A percentile compares a stretch with the other conserved stretches of the same genome.
Evolutionary conservation across 2,329 filamentous ascomycete genomes (phyloP).

Genomic region (Penicillium griseofulvum): DNA sequence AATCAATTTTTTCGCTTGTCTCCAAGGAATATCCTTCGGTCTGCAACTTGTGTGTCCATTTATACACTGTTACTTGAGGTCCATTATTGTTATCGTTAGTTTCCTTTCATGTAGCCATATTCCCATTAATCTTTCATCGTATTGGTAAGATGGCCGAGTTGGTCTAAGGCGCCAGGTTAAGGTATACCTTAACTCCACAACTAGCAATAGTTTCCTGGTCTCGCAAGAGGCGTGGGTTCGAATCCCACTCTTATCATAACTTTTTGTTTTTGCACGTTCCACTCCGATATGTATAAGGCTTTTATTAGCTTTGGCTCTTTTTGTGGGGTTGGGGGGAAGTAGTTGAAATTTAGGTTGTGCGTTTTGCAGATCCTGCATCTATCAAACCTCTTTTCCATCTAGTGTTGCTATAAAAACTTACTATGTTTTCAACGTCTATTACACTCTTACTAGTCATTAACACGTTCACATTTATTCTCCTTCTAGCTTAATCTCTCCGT

Average conservation of each 20-base stretch:
- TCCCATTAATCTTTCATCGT: accelerated
- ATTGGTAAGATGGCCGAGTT: slow-evolving; percentile 33
- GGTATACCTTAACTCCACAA: slow-evolving; percentile 25
- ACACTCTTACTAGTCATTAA: neutral
- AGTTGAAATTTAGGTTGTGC: neutral
- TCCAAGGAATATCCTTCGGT: too few species aligned
- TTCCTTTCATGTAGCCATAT: neutral
- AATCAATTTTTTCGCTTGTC: too few species aligned
- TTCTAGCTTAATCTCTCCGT: neutral
- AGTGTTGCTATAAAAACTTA: neutral
- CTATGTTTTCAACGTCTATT: too few species aligned
- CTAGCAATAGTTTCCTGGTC: slow-evolving; percentile 11
- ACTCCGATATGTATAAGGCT: neutral
- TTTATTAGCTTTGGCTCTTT: neutral
- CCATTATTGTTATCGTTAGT: too few species aligned
- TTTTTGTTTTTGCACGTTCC: neutral
- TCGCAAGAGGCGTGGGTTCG: slow-evolving; percentile 8
- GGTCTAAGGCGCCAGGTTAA: slow-evolving; percentile 35
- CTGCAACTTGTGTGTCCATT: too few species aligned
- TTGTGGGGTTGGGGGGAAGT: neutral
- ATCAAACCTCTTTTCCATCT: too few species aligned
- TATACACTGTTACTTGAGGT: too few species aligned
- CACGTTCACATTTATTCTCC: neutral
- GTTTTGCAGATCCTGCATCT: neutral
- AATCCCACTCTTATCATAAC: slow-evolving; percentile 8